Evolutionary conservation across 225 moss, liverwort and hornwort genomes (phyloP).

Genomic region (Antitrichia curtipendula): DNA sequence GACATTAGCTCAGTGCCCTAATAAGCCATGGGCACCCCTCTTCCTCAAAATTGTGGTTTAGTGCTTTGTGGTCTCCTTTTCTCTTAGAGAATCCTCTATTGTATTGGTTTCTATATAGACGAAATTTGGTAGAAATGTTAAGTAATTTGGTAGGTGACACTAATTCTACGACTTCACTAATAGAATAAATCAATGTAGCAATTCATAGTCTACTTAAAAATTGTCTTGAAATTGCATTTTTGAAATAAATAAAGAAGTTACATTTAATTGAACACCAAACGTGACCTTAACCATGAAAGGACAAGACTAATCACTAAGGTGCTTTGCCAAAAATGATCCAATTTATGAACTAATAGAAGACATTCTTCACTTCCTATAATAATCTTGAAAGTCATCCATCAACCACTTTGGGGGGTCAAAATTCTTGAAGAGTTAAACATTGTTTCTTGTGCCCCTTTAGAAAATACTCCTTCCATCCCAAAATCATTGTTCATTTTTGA

Average conservation of each 20-base stretch:
- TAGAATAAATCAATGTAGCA: neutral
- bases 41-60: neutral
- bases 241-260: neutral
- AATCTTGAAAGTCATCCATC: neutral
- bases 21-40: too few species aligned
- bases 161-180: neutral
- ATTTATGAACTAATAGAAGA: neutral
- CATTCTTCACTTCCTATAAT: neutral
- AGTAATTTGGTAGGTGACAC: too few species aligned
- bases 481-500: too few species aligned
- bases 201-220: neutral
- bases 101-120: neutral
- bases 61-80: fast-evolving
- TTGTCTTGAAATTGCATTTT: neutral
- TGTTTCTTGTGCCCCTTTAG: fast-evolving
- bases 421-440: neutral
- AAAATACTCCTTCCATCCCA: neutral
- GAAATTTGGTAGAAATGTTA: neutral
- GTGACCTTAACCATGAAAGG: neutral
- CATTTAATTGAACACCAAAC: neutral
- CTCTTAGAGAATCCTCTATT: neutral
- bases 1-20: neutral
- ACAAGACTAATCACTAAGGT: neutral
- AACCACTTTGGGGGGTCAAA: neutral
- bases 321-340: neutral